phyloP scores from a whole-genome alignment of 208 protist species.

The Borovskyia barvae region DNA sequence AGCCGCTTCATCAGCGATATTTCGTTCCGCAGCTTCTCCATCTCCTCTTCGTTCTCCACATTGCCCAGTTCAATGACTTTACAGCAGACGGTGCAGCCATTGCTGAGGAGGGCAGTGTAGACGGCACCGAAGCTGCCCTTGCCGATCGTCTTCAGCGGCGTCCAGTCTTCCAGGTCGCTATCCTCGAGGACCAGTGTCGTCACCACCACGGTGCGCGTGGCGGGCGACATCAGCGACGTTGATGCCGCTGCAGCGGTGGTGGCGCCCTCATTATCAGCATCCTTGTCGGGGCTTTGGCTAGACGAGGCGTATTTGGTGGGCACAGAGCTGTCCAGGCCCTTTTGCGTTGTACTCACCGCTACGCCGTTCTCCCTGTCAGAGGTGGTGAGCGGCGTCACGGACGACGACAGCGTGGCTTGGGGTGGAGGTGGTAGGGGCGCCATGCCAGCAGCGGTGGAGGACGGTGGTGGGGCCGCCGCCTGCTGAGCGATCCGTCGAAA shows the following conservation, averaged over 20 bases:
- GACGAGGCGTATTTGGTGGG: too few species aligned
- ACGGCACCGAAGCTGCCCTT: slow-evolving; percentile 88
- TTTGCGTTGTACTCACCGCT: too few species aligned
- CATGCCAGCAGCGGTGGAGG: too few species aligned
- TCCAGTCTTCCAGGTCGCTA: slow-evolving; percentile 70
- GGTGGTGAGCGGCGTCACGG: too few species aligned
- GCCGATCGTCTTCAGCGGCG: slow-evolving; percentile 69
- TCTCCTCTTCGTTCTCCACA: slow-evolving; percentile 57
- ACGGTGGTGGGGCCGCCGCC: slow-evolving; percentile 7
- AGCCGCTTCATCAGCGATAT: slow-evolving; percentile 83
- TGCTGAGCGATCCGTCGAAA: slow-evolving; percentile 38
- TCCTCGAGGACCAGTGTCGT: slow-evolving; percentile 45
- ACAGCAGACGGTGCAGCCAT: slow-evolving; percentile 76
- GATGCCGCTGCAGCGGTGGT: neutral
- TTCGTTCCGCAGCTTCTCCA: slow-evolving; percentile 82
- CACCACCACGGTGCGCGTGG: slow-evolving; percentile 8
- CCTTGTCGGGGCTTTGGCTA: too few species aligned
- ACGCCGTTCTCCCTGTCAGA: too few species aligned
- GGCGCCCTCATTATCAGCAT: too few species aligned
- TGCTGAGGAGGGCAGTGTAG: slow-evolving; percentile 69
- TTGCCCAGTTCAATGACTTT: slow-evolving; percentile 84
- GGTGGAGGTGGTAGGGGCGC: too few species aligned
- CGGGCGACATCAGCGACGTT: slow-evolving; percentile 6
- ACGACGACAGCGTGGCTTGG: too few species aligned
- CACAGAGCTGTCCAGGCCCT: too few species aligned